Base-by-base conservation (phyloP, 2,329 filamentous ascomycete species). In the Coniochaeta sp. region DNA sequence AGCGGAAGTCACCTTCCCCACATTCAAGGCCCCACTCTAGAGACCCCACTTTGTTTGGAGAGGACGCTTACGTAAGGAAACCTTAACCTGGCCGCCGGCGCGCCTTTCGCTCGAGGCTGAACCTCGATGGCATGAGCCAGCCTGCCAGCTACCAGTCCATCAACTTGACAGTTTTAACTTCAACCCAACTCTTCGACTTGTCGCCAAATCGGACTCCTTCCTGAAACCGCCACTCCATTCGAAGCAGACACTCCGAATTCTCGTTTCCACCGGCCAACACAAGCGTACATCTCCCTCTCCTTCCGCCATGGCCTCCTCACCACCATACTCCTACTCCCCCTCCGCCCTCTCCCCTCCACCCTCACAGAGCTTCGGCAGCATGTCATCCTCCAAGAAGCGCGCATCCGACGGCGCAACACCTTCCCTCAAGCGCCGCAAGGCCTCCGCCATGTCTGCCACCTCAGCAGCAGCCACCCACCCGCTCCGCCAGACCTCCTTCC, bases 401-500 rank as follows among this genome's bases (percentile, higher is more conserved):
- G 80, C 82, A 22, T 72, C 87, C 60, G 80, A 81, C 57, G 80
- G 79, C 10, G 78, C 78, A 38, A 75, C 78, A 2, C 79, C 76
- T 0, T 71, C 76, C 17, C 72, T 78, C 55, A 91, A 91, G 70
- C 86, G 88, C 55, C 87, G 89, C 69, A 93, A 93, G 70, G 81
- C 86, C 6, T 91, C 88, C 14, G 82, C 74, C 63, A 77, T 86
- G 64, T 86, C 86, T 3, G 76, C 80, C 28, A 73, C 80, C 9
- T 84, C 83, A 8, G 68, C 34, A 4, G 30, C 70, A 16, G 82
- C 83, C 1, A 78, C 82, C 0, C 89, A 91, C 64, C 89, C 88
- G 1, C 83, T 95, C 1, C 89, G 90, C 42, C 89, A 92, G 69
- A 93, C 91, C 4, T 91, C 89, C 0, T 95, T 92, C 69, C 89